Evolutionary conservation across 345 rosid species (phyloP).

Genomic region (Euphorbia peplus): DNA sequence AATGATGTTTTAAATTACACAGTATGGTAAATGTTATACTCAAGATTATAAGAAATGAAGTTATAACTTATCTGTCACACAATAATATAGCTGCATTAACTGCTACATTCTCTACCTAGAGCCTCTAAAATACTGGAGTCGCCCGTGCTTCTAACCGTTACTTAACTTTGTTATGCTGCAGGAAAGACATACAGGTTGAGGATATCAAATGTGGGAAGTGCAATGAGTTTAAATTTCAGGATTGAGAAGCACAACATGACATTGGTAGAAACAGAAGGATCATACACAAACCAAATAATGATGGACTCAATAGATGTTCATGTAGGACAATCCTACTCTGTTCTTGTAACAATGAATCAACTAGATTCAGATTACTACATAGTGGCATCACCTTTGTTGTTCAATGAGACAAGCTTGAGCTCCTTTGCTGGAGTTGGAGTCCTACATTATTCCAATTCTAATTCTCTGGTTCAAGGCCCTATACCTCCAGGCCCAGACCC

Average conservation of each 20-base stretch:
- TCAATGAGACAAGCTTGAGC: neutral
- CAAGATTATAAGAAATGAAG: no score
- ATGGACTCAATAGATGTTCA: slow-evolving; percentile 36
- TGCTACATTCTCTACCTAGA: no score
- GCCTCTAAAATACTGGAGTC: no score
- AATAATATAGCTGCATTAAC: no score
- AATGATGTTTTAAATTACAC: no score
- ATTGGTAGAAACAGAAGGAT: slow-evolving; percentile 39
- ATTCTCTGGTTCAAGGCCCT: slow-evolving; percentile 15
- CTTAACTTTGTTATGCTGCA: slow-evolving; percentile 2
- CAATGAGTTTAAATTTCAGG: slow-evolving; percentile 49
- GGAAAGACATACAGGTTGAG: slow-evolving; percentile 53
- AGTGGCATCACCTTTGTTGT: slow-evolving; percentile 43
- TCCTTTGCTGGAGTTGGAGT: slow-evolving; percentile 25
- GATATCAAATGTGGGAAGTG: slow-evolving; percentile 55
- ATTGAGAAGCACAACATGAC: slow-evolving; percentile 29
- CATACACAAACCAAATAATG: slow-evolving; percentile 28
- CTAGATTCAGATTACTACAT: slow-evolving; percentile 28
- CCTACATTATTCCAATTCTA: slow-evolving; percentile 34
- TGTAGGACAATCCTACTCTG: slow-evolving; percentile 34
- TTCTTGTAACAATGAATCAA: slow-evolving; percentile 30
- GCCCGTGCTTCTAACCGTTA: no score
- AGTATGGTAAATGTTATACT: no score
- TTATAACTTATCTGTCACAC: no score
- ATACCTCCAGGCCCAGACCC: slow-evolving; percentile 39